Conservation (phyloP, 2,329 filamentous ascomycete genomes). For the Mycosphaerella arachidis region DNA sequence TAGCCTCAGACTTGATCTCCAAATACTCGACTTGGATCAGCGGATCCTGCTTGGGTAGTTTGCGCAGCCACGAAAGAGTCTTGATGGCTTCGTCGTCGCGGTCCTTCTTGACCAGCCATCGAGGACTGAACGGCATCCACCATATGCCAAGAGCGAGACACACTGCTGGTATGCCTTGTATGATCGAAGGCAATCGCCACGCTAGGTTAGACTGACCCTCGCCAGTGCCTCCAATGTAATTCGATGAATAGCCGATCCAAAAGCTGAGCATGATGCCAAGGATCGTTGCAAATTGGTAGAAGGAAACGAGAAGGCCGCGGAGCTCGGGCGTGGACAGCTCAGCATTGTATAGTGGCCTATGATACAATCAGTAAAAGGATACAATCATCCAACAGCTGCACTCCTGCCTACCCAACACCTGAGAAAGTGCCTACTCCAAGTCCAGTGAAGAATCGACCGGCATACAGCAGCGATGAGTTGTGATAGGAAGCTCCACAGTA, state of each 20-base stretch:
- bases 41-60: constrained; percentile 45
- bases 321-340: constrained; percentile 65
- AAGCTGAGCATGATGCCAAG: constrained; percentile 49
- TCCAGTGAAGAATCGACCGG: constrained; percentile 24
- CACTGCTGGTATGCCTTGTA: constrained; percentile 40
- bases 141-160: constrained; percentile 28
- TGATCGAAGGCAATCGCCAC: constrained; percentile 46
- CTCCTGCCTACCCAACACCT: constrained; percentile 25
- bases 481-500: constrained; percentile 12
- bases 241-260: constrained; percentile 53
- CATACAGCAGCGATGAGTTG: constrained; percentile 6
- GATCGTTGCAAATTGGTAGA: constrained; percentile 45
- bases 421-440: constrained; percentile 26
- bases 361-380: not conserved
- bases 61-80: constrained; percentile 27
- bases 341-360: constrained; percentile 62
- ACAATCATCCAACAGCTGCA: not conserved
- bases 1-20: constrained; percentile 51
- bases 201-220: constrained; percentile 38
- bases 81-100: constrained; percentile 29
- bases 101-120: constrained; percentile 31
- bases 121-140: constrained; percentile 32
- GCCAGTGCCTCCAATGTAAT: constrained; percentile 38
- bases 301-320: constrained; percentile 42
- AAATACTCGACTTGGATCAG: constrained; percentile 50